phyloP scores from a whole-genome alignment of 2,329 filamentous ascomycete genomes.

The Cercospora sp. region DNA sequence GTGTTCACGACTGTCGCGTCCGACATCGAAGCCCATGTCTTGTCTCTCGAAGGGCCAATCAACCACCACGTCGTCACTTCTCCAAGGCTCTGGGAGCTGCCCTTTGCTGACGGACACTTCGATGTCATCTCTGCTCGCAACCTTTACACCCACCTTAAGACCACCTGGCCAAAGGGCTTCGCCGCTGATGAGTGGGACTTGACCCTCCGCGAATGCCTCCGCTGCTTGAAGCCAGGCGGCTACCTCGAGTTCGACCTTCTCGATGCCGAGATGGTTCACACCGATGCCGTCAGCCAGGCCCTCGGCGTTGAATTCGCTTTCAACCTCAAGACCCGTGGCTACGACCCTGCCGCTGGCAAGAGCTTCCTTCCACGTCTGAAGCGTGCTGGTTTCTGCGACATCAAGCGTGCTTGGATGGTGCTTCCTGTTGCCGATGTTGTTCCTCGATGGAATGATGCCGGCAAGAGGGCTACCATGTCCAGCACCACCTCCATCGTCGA shows the following conservation, averaged over 20 bases:
- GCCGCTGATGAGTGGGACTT: constrained; percentile 77
- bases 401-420: constrained; percentile 85
- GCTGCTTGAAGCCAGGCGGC: constrained; percentile 88
- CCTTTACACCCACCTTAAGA: constrained; percentile 79
- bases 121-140: constrained; percentile 89
- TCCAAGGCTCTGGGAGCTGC: constrained; percentile 72
- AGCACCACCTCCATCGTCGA: constrained; percentile 28
- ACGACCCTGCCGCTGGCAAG: constrained; percentile 82
- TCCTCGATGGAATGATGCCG: constrained; percentile 41
- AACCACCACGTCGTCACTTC: constrained; percentile 87
- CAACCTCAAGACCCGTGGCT: constrained; percentile 82
- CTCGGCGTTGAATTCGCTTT: constrained; percentile 91
- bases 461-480: constrained; percentile 25
- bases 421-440: constrained; percentile 67
- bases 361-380: constrained; percentile 73
- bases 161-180: constrained; percentile 54
- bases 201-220: constrained; percentile 81
- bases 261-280: constrained; percentile 85
- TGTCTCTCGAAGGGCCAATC: constrained; percentile 74
- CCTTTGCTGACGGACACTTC: constrained; percentile 83
- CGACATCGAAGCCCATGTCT: constrained; percentile 38
- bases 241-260: constrained; percentile 88
- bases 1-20: constrained; percentile 71
- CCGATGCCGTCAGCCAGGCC: constrained; percentile 74
- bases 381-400: constrained; percentile 73